Percentiles rank a stretch among this genome's conserved stretches.
These are phyloP conservation scores for Leccinellum albellum DNA, from an alignment of 768 basidiomycete genomes.

Conservation along the genomic window DNA sequence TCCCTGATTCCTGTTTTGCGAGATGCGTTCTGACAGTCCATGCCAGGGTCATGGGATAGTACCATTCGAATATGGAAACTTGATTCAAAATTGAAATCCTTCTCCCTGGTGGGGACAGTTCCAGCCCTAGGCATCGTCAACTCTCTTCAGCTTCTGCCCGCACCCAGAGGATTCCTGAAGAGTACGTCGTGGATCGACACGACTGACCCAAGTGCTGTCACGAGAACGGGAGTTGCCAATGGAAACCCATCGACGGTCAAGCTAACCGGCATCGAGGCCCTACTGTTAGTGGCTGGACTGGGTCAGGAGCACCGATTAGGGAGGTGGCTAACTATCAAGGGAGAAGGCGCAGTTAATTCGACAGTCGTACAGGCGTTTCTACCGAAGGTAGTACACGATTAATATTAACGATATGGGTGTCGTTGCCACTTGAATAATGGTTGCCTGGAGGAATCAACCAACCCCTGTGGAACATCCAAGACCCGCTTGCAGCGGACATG, in stretches of 20 bases:
- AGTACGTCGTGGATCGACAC: conserved; percentile 40
- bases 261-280: conserved; percentile 27
- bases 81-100: conserved; percentile 72
- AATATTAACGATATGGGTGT: not conserved
- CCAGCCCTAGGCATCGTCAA: conserved; percentile 81
- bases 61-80: conserved; percentile 88
- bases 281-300: conserved; percentile 73
- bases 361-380: conserved; percentile 60
- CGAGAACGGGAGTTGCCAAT: not conserved
- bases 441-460: not conserved
- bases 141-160: conserved; percentile 75
- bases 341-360: conserved; percentile 67
- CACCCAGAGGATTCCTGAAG: conserved; percentile 41
- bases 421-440: not conserved
- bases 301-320: conserved; percentile 90
- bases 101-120: conserved; percentile 62
- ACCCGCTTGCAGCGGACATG: too few species aligned
- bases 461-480: too few species aligned
- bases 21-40: conserved; percentile 1
- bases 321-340: conserved; percentile 79
- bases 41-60: conserved; percentile 90
- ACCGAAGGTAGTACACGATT: conserved; percentile 23
- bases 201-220: not conserved
- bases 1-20: not conserved
- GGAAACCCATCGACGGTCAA: conserved; percentile 23